Evolutionary conservation across 352 stramenopile species (phyloP).

Genomic region (Saprolegnia parasitica): DNA sequence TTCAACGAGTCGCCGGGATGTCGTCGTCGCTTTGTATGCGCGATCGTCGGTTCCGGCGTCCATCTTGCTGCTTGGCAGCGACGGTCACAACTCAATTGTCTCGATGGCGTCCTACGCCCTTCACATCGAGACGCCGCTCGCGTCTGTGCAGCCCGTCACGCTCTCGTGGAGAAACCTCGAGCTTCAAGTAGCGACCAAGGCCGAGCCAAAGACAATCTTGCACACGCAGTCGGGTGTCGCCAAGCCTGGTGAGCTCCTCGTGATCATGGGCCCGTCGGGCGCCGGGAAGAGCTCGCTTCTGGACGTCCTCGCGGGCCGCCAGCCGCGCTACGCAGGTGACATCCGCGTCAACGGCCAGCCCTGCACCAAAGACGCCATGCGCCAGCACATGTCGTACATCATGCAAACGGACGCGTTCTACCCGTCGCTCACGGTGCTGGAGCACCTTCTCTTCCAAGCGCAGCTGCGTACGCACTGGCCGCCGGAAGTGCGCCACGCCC

Average conservation of each 20-base stretch:
- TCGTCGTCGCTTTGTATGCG: too few relatives aligned
- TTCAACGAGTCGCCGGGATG: too few relatives aligned
- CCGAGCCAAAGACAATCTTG: too few relatives aligned
- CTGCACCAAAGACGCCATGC: not conserved
- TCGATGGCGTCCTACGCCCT: too few relatives aligned
- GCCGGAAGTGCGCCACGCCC: conserved; percentile 6
- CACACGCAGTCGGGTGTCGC: conserved; percentile 32
- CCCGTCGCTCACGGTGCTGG: conserved; percentile 58
- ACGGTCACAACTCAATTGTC: too few relatives aligned
- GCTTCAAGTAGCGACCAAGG: too few relatives aligned
- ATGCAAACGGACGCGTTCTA: conserved; percentile 71
- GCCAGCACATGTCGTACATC: conserved; percentile 35
- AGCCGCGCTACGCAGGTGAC: conserved; percentile 31
- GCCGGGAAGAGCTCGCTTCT: conserved; percentile 32
- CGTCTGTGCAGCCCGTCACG: too few relatives aligned
- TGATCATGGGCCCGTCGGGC: conserved; percentile 31
- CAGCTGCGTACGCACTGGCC: conserved; percentile 39
- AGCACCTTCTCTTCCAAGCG: conserved; percentile 59
- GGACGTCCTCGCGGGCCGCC: conserved; percentile 46
- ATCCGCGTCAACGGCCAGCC: conserved; percentile 40
- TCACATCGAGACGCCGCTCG: too few relatives aligned
- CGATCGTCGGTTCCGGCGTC: too few relatives aligned
- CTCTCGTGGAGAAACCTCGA: too few relatives aligned
- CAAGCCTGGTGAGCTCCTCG: conserved; percentile 22
- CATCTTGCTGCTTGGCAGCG: too few relatives aligned